Base-by-base conservation (phyloP, 228 moss, liverwort and hornwort genomes). In the Sphagnum magellanicum region DNA sequence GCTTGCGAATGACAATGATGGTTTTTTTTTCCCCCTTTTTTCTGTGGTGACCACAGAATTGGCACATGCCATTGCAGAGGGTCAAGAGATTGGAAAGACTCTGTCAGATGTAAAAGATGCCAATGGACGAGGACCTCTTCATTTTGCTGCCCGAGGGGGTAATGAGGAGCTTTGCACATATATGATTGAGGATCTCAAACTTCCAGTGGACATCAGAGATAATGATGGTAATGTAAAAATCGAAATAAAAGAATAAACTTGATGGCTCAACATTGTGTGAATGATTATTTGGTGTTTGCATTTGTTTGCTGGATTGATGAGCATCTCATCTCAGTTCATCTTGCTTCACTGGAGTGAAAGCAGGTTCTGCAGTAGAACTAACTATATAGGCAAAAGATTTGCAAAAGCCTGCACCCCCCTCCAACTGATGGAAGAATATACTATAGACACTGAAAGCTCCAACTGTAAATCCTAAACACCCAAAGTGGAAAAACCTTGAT, bases 121-220 rank as follows among this genome's bases (percentile, higher is more conserved):
- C 66, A 93, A 98, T 70, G 90, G 87, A 67, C 91, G 97, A 32
- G 93, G 97, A 11, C 75, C 91, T 53, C 78, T 93, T 60, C 93
- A 93, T 74, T 98, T 98, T 66, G 97, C 93, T 63, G 90, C 97
- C 32, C 81, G 90, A 8, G 84, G 91, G 53, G 97, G 93, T 46
- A 83, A 85, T 58, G 81, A 76, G 49, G 85, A 90, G 48, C 74
- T 98, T 69, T 91, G 91, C 83, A 80, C 82, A 63, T 90, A 90
- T 68, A 76, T 98, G 78, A 46, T 98, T 59, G 90, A 93, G 71
- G 93, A 98, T 13, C 80, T 91, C 74, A 84, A 90, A 77, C 78
- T 98, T 74, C 76, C 85, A 10, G 77, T 90, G 10, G 93, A 98
- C 65, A 67, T 78, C 71, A 74, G 84, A 72, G 97, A 98, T 49